Base-by-base conservation (phyloP, 2,329 filamentous ascomycete species). In the Neonectria ditissima region DNA sequence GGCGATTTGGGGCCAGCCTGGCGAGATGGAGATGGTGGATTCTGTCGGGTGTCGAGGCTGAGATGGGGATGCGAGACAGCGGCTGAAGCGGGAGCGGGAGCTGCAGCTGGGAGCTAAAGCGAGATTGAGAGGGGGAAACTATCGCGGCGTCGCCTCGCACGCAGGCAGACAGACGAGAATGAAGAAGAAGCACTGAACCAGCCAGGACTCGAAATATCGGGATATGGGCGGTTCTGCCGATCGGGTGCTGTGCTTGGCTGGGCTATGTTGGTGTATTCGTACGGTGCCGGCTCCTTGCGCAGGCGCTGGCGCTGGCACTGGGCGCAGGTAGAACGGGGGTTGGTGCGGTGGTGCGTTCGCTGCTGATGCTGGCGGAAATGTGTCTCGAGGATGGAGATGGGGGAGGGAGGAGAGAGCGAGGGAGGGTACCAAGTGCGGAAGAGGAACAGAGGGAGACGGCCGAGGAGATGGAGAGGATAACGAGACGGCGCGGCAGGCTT, bases 171-270 rank as follows among this genome's bases (percentile, higher is more conserved):
- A n/a, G 53, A 59, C 48, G 43, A 63, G 65, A 41, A 41, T 20
- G n/a, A 20, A 57, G 52, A 50, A 57, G 47, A 70, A 71, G 70
- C 73, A 68, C 73, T 74, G 73, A 75, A 68, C 73, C 73, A 73
- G 73, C 70, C 73, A 74, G 73, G 65, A 65, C 71, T 69, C 66
- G 65, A 63, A 63, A 63, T 55, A 53, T 68, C 63, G 70, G 63
- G 61, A 68, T 62, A 65, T 64, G 62, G 69, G 60, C 55, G 66
- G 66, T 56, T 60, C 45, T 47, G 48, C 60, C 45, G 53, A 44
- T 54, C 48, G 22, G 51, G 43, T 54, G 51, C 37, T 54, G 51
- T 37, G 32, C 32, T 16, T 13, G 13, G 32, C 32, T 37, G 51
- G 39, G 24, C 20, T 41, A 20, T 39, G 50, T 41, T 44, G 57